phyloP scores from a whole-genome alignment of 495 filamentous ascomycete genomes.

The Neurospora sp. region DNA sequence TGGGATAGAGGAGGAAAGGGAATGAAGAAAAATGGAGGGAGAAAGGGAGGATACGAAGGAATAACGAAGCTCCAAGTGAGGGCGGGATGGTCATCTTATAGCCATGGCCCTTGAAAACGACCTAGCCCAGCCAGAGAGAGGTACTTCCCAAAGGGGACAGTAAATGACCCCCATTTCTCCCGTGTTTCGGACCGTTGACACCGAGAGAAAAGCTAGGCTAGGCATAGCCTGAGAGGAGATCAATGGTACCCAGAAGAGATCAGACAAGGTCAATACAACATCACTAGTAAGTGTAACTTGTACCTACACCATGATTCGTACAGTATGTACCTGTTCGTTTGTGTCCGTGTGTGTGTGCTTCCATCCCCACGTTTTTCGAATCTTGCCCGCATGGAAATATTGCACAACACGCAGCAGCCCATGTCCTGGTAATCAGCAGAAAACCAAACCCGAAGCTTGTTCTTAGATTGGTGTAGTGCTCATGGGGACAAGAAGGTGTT shows the following conservation, averaged over 20 bases:
- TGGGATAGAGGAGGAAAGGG: neutral
- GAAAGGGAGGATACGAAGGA: neutral
- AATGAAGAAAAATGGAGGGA: neutral
- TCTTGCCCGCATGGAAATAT: neutral
- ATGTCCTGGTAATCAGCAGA: neutral
- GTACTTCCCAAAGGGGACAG: neutral
- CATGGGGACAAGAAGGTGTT: neutral
- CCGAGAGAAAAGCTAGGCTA: slow-evolving; percentile 34
- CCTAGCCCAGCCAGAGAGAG: neutral
- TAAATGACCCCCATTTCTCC: slow-evolving; percentile 25
- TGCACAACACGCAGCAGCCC: neutral
- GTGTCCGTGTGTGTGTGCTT: neutral
- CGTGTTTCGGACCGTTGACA: slow-evolving; percentile 38
- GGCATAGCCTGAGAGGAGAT: slow-evolving; percentile 23
- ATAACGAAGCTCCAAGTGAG: neutral
- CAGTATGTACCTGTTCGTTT: neutral
- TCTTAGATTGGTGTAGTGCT: neutral
- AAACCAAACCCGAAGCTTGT: neutral
- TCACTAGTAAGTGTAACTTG: neutral
- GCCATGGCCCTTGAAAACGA: neutral
- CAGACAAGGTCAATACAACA: neutral
- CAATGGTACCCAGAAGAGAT: neutral
- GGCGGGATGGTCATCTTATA: slow-evolving; percentile 16
- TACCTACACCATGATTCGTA: neutral
- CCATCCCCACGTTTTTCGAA: neutral